Evolutionary conservation across 768 basidiomycete genomes (phyloP), one percentile per base, ranked within the genome.

Genomic region (Cytidiella melzeri): DNA sequence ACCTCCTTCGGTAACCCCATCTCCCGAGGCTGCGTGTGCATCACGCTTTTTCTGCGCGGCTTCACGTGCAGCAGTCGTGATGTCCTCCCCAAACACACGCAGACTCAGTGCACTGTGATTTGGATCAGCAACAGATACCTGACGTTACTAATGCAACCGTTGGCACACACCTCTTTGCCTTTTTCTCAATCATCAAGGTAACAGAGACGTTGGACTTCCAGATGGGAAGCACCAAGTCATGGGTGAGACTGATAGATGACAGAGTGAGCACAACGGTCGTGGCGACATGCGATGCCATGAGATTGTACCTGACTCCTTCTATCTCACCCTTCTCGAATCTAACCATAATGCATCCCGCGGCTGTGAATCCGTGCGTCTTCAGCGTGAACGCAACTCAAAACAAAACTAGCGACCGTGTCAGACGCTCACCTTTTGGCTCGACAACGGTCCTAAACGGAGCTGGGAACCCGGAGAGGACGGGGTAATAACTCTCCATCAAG

Each of bases 111-210:
- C 92, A 60, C 94, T 97, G 53, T 3, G 45, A 7, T 12, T 27
- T 6, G 3, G 4, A 21, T 23, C 11, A 26, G 43, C 20, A 27
- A 18, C 41, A 34, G 43, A 37, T n/a, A n/a, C n/a, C n/a, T n/a
- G n/a, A n/a, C n/a, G n/a, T n/a, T n/a, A n/a, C n/a, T n/a, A n/a
- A n/a, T n/a, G n/a, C n/a, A 45, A 51, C 27, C 44, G 37, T 18
- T 11, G 10, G 41, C 3, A 39, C 30, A 21, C 30, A 52, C 94
- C 87, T 91, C 69, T 98, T 98, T 21, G 92, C 90, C 61, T 88
- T 88, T 67, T 98, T 99, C 68, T 98, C 93, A 47, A 96, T 82
- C 92, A 98, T 92, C 50, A 98, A 73, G 0, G 86, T 81, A 45
- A 95, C 63, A 0, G 92, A 95, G 11, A 83, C 80, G 51, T 84